A percentile compares a stretch with the other conserved stretches of the same genome.
Evolutionary conservation across 1,284 basidiomycete genomes (phyloP).

Genomic region (Ustanciosporium gigantosporum): DNA sequence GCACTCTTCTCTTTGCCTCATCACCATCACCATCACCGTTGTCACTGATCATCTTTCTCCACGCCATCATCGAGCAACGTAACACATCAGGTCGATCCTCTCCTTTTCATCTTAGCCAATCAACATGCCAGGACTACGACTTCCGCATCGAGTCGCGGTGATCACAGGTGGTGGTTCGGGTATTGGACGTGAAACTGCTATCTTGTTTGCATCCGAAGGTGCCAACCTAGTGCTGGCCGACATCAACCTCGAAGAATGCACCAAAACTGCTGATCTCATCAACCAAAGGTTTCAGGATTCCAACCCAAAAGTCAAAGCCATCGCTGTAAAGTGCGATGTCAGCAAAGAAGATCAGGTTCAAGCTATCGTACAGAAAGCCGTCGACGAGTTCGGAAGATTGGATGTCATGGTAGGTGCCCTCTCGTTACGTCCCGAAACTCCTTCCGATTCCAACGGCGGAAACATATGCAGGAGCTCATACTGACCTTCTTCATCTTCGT

Average conservation of each 20-base stretch:
- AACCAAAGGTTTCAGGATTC: constrained; percentile 71
- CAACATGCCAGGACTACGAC: constrained; percentile 44
- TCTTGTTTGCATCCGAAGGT: constrained; percentile 90
- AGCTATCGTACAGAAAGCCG: constrained; percentile 75
- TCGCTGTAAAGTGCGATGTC: constrained; percentile 81
- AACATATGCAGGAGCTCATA: background rate
- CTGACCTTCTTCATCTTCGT: background rate
- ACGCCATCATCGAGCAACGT: too few relatives aligned
- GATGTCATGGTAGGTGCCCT: constrained; percentile 71
- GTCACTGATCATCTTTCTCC: too few relatives aligned
- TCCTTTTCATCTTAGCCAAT: too few relatives aligned
- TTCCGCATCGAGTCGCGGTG: constrained; percentile 66
- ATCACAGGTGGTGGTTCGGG: constrained; percentile 85
- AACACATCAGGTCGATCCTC: too few relatives aligned
- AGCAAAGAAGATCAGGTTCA: constrained; percentile 84
- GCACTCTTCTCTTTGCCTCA: too few relatives aligned
- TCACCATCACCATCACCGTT: too few relatives aligned
- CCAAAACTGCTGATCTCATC: constrained; percentile 73
- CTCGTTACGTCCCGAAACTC: too few relatives aligned
- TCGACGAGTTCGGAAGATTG: constrained; percentile 81
- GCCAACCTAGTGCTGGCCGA: constrained; percentile 84
- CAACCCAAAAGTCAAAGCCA: constrained; percentile 63
- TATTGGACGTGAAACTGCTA: constrained; percentile 87
- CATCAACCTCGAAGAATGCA: constrained; percentile 75
- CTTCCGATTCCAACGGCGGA: too few relatives aligned